Base-by-base conservation (phyloP, 164 flowering plant genomes). In the Taxillus chinensis region DNA sequence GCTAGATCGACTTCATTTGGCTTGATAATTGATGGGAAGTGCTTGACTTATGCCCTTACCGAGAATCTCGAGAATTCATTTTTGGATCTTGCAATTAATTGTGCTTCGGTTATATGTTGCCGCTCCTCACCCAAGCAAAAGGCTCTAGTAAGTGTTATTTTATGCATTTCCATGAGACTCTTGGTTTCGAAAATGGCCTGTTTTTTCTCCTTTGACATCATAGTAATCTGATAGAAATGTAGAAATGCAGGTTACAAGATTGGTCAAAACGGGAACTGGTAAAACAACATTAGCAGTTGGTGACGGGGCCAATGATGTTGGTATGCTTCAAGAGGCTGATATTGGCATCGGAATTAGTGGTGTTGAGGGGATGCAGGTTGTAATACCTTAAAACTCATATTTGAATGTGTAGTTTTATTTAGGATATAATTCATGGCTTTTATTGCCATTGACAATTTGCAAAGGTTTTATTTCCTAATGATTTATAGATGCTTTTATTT, bases 231-330 rank as follows among this genome's bases (percentile, higher is more conserved):
- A 84, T 72, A 67, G 62, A 68, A 63, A 27, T 70, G 57, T 66
- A 70, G 70, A 77, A 74, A 37, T 82, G 82, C 83, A 89, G 98
- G 92, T 89, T 38, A 83, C 96, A 9, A 76, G 89, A 72, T 60
- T 91, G 84, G 92, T 91, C 52, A 91, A 91, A 73, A 41, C 5
- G n/a, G 77, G 78, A 51, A 82, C 82, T 13, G 80, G 86, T 40
- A 82, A 75, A 71, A 85, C 90, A 46, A 91, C 89, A 50, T 68
- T 91, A 48, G 86, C 97, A 42, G 75, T 90, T 71, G 96, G 95
- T 41, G 97, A 90, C 75, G 95, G 97, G 49, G 97, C 95, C 75
- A 90, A 90, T 80, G 97, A 90, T 80, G 97, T 90, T 39, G 86
- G 97, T 64, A 87, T 90, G 95, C 89, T 87, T 73, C 95, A 84